Conservation (phyloP, 2,329 filamentous ascomycete genomes). For the Phoma herbarum region DNA sequence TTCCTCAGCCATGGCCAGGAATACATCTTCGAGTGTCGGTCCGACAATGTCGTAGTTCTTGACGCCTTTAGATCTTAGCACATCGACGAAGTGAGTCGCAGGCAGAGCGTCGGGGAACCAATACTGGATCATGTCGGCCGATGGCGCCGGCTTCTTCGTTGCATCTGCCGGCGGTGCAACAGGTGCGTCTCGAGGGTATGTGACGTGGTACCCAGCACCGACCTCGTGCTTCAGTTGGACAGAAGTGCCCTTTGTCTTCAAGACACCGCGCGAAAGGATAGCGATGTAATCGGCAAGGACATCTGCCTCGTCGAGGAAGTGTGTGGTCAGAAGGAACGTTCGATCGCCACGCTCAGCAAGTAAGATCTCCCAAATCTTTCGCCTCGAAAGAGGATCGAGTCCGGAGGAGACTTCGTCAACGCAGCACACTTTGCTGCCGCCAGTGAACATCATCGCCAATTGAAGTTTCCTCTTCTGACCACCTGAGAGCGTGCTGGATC, state of each 20-base stretch:
- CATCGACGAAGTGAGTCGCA: conserved; percentile 74
- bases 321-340: conserved; percentile 88
- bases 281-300: conserved; percentile 88
- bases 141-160: conserved; percentile 54
- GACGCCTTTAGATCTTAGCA: conserved; percentile 72
- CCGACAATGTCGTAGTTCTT: conserved; percentile 85
- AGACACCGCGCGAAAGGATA: conserved; percentile 82
- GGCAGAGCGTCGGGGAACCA: conserved; percentile 73
- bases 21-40: conserved; percentile 92
- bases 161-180: conserved; percentile 61
- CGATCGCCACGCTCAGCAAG: conserved; percentile 81
- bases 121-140: conserved; percentile 76
- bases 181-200: conserved; percentile 42
- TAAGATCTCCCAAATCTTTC: conserved; percentile 95
- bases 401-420: conserved; percentile 92
- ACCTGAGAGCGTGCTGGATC: conserved; percentile 81
- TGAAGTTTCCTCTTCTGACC: conserved; percentile 94
- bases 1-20: conserved; percentile 85
- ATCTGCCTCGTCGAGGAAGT: conserved; percentile 94
- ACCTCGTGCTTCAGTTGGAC: conserved; percentile 84
- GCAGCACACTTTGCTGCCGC: conserved; percentile 86
- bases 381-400: conserved; percentile 82
- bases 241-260: conserved; percentile 84
- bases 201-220: conserved; percentile 83
- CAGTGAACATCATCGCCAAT: conserved; percentile 93